Percentiles rank a stretch among this genome's conserved stretches.
Evolutionary conservation across 2,329 filamentous ascomycete genomes (phyloP).

Genomic region (Cadophora sp.): DNA sequence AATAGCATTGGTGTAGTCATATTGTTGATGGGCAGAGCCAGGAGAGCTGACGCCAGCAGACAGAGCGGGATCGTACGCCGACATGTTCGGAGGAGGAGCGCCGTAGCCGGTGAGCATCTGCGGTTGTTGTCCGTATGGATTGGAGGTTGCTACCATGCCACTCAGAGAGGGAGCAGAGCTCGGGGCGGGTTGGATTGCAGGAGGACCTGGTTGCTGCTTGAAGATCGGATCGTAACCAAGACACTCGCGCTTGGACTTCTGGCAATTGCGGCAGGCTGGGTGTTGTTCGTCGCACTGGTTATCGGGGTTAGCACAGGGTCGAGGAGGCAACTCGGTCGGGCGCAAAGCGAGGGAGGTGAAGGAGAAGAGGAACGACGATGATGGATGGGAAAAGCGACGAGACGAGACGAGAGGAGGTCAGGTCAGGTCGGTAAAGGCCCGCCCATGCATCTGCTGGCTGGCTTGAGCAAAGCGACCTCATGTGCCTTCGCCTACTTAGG

Average conservation of each 20-base stretch:
- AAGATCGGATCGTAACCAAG: slow-evolving; percentile 88
- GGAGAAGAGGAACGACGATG: not conserved
- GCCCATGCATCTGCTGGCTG: slow-evolving; percentile 6
- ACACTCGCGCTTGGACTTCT: slow-evolving; percentile 87
- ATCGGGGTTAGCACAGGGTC: slow-evolving; percentile 34
- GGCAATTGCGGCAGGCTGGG: slow-evolving; percentile 89
- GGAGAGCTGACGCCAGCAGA: slow-evolving; percentile 52
- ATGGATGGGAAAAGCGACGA: slow-evolving; percentile 4
- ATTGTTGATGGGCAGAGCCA: slow-evolving; percentile 52
- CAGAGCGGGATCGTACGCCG: slow-evolving; percentile 43
- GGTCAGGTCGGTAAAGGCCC: slow-evolving; percentile 6
- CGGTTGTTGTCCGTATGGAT: slow-evolving; percentile 56
- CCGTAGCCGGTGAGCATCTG: slow-evolving; percentile 54
- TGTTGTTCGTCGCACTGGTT: slow-evolving; percentile 93
- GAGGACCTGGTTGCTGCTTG: slow-evolving; percentile 71
- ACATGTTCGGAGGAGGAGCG: slow-evolving; percentile 35
- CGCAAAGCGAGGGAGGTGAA: slow-evolving; percentile 15
- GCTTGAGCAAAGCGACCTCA: slow-evolving; percentile 34
- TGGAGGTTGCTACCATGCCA: slow-evolving; percentile 42
- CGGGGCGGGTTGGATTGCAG: slow-evolving; percentile 75
- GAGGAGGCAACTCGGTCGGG: not conserved
- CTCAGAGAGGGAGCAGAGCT: slow-evolving; percentile 48
- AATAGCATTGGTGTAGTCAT: slow-evolving; percentile 66
- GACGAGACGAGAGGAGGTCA: not conserved
- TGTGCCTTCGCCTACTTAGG: slow-evolving; percentile 47